Evolutionary conservation across 1,284 basidiomycete genomes (phyloP), one percentile per base, ranked within the genome.

Genomic region (Ceratobasidium sp.): DNA sequence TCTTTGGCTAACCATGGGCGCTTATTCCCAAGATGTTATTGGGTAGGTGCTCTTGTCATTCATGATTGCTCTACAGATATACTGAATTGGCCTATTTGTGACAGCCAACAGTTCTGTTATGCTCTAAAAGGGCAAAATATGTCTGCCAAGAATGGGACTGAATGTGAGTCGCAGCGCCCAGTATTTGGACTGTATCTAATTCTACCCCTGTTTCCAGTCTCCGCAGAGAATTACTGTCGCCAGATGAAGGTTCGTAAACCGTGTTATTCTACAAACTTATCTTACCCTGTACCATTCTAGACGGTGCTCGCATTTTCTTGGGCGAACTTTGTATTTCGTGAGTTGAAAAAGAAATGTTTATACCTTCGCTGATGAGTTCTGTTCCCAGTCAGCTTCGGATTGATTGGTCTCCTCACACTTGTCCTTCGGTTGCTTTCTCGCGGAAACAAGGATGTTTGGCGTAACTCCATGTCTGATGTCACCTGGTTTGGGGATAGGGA

Each of bases 251-350:
- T 52, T 28, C 5, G 67, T 70, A 9, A 28, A 89, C 69, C 5
- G 30, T 26, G n/a, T 41, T 23, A 46, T 30, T 63, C 23, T 13
- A 8, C 13, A 43, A 8, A 61, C 30, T 23, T 21, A 35, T 18
- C 9, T 35, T 21, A 28, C 58, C 14, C 26, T 35, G 1, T 61
- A 16, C n/a, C n/a, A n/a, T 11, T 23, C n/a, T 28, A 71, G 67
- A 71, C 67, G 8, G 46, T 71, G 2, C 57, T 71, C 14, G 91
- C 89, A 0, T 88, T 93, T 79, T 92, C 91, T 0, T 93, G 92
- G 91, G 84, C 87, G 78, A 82, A 87, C 69, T 93, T 93, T 77
- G 83, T 83, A 54, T 75, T 59, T 46, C 55, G 74, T 64, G 26
- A 72, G 69, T 55, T 54, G 38, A 64, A 84, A 85, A 81, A 81